phyloP scores from a whole-genome alignment of 2,329 filamentous ascomycete species.

The Neoscytalidium dimidiatum region DNA sequence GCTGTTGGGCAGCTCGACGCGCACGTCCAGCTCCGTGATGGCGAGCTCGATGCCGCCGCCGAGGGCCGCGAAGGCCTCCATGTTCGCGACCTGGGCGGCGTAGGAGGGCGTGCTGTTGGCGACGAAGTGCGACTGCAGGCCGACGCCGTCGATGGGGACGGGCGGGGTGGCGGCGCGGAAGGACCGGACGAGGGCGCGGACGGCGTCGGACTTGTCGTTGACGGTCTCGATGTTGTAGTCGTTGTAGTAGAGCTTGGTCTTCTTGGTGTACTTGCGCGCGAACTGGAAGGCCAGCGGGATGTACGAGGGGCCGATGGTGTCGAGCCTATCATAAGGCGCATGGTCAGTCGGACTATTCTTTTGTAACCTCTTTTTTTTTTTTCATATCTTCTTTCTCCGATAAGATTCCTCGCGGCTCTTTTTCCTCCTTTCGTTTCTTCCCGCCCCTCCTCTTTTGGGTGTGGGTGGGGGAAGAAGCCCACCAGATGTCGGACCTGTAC shows the following conservation, averaged over 20 bases:
- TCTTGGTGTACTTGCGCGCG: conserved; percentile 55
- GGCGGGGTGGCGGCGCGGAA: conserved; percentile 34
- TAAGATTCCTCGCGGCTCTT: too few relatives aligned
- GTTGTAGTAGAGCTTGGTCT: conserved; percentile 63
- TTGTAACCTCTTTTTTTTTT: not conserved
- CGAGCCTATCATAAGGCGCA: not conserved
- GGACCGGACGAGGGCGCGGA: conserved; percentile 36
- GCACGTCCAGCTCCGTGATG: conserved; percentile 64
- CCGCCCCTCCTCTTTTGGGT: not conserved
- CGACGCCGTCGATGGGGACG: conserved; percentile 60
- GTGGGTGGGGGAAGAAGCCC: not conserved
- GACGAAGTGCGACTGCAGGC: conserved; percentile 63
- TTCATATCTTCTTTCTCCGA: not conserved
- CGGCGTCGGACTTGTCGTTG: conserved; percentile 47
- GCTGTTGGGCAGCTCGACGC: conserved; percentile 49
- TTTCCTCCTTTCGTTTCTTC: not conserved
- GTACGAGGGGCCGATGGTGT: conserved; percentile 37
- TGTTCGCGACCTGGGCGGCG: conserved; percentile 47
- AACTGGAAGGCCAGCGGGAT: conserved; percentile 58
- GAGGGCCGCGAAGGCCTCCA: conserved; percentile 54
- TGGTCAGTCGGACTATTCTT: not conserved
- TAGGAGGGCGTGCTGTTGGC: conserved; percentile 54
- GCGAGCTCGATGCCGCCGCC: conserved; percentile 55
- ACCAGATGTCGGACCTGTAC: conserved; percentile 56
- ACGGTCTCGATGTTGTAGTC: conserved; percentile 59